Evolutionary conservation across 805 yeast genomes (phyloP).

Genomic region (Cyberlindnera mycetangii): DNA sequence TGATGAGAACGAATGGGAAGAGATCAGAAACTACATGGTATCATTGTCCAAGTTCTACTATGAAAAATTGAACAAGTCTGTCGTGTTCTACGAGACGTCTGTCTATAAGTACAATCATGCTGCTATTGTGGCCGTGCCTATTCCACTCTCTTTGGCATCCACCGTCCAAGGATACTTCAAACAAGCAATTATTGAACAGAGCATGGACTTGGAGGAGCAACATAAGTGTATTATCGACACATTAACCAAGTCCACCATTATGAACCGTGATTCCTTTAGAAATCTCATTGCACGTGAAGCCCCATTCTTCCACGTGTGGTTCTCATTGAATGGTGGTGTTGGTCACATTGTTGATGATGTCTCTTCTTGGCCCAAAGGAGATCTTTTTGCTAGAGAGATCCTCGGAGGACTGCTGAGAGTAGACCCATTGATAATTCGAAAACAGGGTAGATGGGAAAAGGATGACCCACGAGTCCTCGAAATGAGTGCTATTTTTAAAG

Average conservation of each 20-base stretch:
- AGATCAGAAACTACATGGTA: slow-evolving; percentile 41
- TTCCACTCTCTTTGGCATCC: slow-evolving; percentile 31
- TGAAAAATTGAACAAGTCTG: slow-evolving; percentile 30
- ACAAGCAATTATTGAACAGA: slow-evolving; percentile 36
- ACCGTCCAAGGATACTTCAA: slow-evolving; percentile 40
- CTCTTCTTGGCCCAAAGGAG: slow-evolving; percentile 43
- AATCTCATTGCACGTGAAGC: slow-evolving; percentile 43
- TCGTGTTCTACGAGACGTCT: slow-evolving; percentile 46
- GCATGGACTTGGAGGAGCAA: slow-evolving; percentile 39
- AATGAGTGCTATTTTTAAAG: slow-evolving; percentile 10
- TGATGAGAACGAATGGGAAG: slow-evolving; percentile 42
- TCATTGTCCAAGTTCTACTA: slow-evolving; percentile 39
- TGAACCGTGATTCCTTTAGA: slow-evolving; percentile 30
- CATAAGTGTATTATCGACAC: slow-evolving; percentile 39
- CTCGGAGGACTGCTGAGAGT: slow-evolving; percentile 43
- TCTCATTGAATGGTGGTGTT: slow-evolving; percentile 42
- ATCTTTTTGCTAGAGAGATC: slow-evolving; percentile 42
- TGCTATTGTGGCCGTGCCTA: slow-evolving; percentile 41
- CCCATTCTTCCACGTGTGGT: slow-evolving; percentile 51
- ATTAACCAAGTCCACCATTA: slow-evolving; percentile 19
- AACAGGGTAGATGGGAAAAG: slow-evolving; percentile 28
- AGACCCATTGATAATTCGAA: slow-evolving; percentile 35
- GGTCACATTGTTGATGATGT: slow-evolving; percentile 48
- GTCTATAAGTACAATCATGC: slow-evolving; percentile 35
- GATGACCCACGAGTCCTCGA: slow-evolving; percentile 14